Evolutionary conservation across 2,329 filamentous ascomycete species (phyloP), one percentile per base, ranked within the genome.

Genomic region (Xylaria multiplex): DNA sequence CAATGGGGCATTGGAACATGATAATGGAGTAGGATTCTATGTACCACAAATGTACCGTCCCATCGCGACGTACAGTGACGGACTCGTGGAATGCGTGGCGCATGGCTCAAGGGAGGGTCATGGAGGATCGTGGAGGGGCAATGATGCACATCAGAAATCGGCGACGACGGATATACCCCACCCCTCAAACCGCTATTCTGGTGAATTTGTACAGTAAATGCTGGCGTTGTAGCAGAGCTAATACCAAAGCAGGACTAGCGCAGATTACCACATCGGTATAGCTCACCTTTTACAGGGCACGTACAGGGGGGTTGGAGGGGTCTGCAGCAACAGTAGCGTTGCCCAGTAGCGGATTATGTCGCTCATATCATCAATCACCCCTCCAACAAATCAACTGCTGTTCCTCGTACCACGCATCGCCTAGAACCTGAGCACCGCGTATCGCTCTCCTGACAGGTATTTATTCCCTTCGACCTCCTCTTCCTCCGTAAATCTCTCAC

Each of bases 311-410:
- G 27, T 5, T 27, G 27, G 27, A 27, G 27, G 27, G 27, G 27
- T 27, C 9, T 40, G 8, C 19, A 59, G 55, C 40, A 22, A 27
- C 42, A 37, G 30, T 49, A 61, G 62, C 35, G 52, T 35, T 60
- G 40, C 30, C 27, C n/a, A 42, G 32, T 59, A 43, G 56, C 42
- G 40, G 27, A 52, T 58, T 66, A 66, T 66, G 64, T 66, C 59
- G 53, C 64, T 67, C 67, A 67, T 64, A 64, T 62, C 61, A 62
- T 53, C 58, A 59, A 65, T 67, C 53, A 59, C 64, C 65, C 65
- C 66, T 67, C 67, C 59, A 67, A 63, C 67, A 63, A 69, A 67
- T 63, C 67, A 63, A 61, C 58, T 64, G 61, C 58, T 69, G 67
- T 46, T 52, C 49, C 67, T 69, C 58, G 67, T 65, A 62, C 65